phyloP scores from a whole-genome alignment of 1,284 basidiomycete genomes.

The Pascua guehoae region DNA sequence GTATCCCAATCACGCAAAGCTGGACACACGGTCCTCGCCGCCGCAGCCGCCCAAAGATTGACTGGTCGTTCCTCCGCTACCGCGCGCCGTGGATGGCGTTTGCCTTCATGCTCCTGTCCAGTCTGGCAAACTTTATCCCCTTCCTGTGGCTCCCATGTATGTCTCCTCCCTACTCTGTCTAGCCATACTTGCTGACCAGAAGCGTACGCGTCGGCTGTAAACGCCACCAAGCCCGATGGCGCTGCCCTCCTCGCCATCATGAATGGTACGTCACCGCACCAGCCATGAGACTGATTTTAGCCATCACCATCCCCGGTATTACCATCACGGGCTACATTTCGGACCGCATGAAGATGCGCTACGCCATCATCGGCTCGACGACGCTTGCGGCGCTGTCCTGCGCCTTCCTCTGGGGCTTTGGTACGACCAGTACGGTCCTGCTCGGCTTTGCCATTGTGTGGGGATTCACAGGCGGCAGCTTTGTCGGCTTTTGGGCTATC shows the following conservation, averaged over 20 bases:
- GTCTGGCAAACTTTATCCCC: slow-evolving; percentile 47
- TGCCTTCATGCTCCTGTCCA: slow-evolving; percentile 33
- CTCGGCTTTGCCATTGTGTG: slow-evolving; percentile 33
- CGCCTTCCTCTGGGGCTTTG: slow-evolving; percentile 47
- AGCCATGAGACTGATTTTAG: neutral
- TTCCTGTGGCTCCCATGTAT: slow-evolving; percentile 31
- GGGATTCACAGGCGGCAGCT: slow-evolving; percentile 29
- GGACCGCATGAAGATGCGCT: slow-evolving; percentile 34
- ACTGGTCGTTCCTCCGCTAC: slow-evolving; percentile 26
- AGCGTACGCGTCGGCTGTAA: slow-evolving; percentile 36
- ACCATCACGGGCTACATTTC: slow-evolving; percentile 36
- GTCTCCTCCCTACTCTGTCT: too few species aligned
- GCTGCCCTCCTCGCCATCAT: slow-evolving; percentile 43
- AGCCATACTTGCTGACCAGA: too few species aligned
- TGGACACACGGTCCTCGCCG: neutral
- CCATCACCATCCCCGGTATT: neutral
- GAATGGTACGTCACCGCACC: slow-evolving; percentile 35
- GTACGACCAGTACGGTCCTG: slow-evolving; percentile 27
- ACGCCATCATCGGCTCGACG: slow-evolving; percentile 35
- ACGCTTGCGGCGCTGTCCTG: slow-evolving; percentile 36
- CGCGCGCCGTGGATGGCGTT: slow-evolving; percentile 29
- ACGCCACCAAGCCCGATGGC: slow-evolving; percentile 34
- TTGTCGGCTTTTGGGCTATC: slow-evolving; percentile 35
- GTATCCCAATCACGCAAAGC: slow-evolving; percentile 28
- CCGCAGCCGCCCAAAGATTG: slow-evolving; percentile 12